Evolutionary conservation across 2,329 filamentous ascomycete genomes (phyloP).

Genomic region (Talaromyces sp.): DNA sequence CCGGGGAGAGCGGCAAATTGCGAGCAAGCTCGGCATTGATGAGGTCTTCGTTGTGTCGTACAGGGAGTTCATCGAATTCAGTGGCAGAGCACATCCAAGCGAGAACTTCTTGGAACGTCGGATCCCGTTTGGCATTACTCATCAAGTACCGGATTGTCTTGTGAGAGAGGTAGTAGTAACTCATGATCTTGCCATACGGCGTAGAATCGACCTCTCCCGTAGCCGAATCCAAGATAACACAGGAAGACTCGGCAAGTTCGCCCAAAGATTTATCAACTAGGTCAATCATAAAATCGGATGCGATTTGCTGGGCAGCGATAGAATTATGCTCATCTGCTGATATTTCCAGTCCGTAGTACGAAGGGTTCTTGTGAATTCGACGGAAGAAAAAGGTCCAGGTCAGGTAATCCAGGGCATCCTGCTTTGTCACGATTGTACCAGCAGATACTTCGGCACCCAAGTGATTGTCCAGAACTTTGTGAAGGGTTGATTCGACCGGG

Average conservation of each 20-base stretch:
- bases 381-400: conserved; percentile 99
- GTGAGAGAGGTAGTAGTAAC: conserved; percentile 97
- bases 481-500: conserved; percentile 91
- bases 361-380: conserved; percentile 93
- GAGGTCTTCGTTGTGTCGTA: conserved; percentile 96
- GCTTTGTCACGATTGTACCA: conserved; percentile 87
- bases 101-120: conserved; percentile 75
- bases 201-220: conserved; percentile 90
- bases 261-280: conserved; percentile 82
- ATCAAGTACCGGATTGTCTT: conserved; percentile 85
- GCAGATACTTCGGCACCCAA: conserved; percentile 91
- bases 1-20: conserved; percentile 65
- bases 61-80: conserved; percentile 95
- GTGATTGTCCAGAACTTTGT: conserved; percentile 96
- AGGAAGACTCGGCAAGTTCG: conserved; percentile 79
- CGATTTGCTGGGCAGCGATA: conserved; percentile 75
- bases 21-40: conserved; percentile 88
- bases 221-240: conserved; percentile 68
- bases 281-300: conserved; percentile 91
- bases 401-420: conserved; percentile 94
- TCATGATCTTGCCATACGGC: conserved; percentile 95
- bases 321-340: conserved; percentile 89
- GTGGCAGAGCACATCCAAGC: conserved; percentile 90
- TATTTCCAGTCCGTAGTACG: conserved; percentile 94
- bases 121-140: conserved; percentile 67